Evolutionary conservation across 306 rosid genomes (phyloP).

Genomic region (Medicago ruthenica): DNA sequence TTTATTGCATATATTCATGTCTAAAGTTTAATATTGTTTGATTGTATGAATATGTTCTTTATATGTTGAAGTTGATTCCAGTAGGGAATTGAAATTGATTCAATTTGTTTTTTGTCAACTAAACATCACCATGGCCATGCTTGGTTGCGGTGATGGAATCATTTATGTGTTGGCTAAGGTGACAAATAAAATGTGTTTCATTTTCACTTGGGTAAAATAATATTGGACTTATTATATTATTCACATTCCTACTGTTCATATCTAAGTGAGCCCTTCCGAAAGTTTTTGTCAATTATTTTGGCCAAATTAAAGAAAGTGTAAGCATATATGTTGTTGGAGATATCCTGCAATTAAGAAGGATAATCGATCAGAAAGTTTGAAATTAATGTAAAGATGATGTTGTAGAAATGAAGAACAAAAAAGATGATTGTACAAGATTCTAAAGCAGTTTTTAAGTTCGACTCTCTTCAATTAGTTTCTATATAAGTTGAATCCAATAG

Average conservation of each 20-base stretch:
- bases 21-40: constrained; percentile 8
- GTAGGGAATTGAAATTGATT: constrained; percentile 14
- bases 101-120: constrained; percentile 32
- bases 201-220: neutral
- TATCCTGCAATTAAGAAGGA: no score
- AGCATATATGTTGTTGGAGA: no score
- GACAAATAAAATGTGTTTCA: constrained; percentile 10
- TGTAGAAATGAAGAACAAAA: no score
- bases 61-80: constrained; percentile 33
- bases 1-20: constrained; percentile 1
- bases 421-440: no score
- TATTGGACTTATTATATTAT: neutral
- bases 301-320: no score
- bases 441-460: no score
- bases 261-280: neutral
- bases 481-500: no score
- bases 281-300: no score
- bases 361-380: no score
- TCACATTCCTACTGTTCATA: neutral
- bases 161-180: neutral
- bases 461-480: no score
- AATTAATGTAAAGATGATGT: no score
- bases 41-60: neutral
- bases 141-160: constrained; percentile 14
- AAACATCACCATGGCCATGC: neutral